Percentiles rank a stretch among this genome's conserved stretches.
Conservation (phyloP, 768 basidiomycete species). For the Agaricus subrufescens region DNA sequence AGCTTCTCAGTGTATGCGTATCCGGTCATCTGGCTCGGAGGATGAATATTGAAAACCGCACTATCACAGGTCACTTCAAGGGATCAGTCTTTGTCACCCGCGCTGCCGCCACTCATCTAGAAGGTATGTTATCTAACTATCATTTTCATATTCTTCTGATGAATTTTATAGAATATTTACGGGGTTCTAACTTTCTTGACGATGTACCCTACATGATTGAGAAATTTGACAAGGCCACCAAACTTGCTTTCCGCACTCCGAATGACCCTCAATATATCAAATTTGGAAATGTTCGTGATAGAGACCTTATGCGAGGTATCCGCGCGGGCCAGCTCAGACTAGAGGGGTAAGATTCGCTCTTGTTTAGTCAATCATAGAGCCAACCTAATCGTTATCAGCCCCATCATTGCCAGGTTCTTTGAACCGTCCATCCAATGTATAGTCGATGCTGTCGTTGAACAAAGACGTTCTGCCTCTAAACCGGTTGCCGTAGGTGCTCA, state of each 20-base stretch:
- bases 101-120: too few species aligned
- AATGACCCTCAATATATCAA: conserved; percentile 17
- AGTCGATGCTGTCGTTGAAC: conserved; percentile 20
- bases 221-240: conserved; percentile 17
- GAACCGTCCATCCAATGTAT: conserved; percentile 30
- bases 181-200: too few species aligned
- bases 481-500: conserved; percentile 20
- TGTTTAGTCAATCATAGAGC: too few species aligned
- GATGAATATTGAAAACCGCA: too few species aligned
- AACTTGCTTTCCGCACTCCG: conserved; percentile 16
- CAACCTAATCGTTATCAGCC: too few species aligned
- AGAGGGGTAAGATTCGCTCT: conserved; percentile 11
- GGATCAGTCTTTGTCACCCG: too few species aligned
- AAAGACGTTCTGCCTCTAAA: conserved; percentile 12
- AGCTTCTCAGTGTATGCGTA: too few species aligned
- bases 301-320: conserved; percentile 14
- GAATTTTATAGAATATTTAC: too few species aligned
- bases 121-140: too few species aligned
- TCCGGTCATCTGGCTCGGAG: too few species aligned
- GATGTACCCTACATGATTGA: neutral
- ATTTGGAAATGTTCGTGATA: conserved; percentile 18
- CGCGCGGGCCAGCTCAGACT: conserved; percentile 17
- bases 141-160: too few species aligned
- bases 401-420: conserved; percentile 22
- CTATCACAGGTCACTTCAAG: too few species aligned